Conservation (phyloP, 139 green algal genomes). For the Diplosphaera chodatii region DNA sequence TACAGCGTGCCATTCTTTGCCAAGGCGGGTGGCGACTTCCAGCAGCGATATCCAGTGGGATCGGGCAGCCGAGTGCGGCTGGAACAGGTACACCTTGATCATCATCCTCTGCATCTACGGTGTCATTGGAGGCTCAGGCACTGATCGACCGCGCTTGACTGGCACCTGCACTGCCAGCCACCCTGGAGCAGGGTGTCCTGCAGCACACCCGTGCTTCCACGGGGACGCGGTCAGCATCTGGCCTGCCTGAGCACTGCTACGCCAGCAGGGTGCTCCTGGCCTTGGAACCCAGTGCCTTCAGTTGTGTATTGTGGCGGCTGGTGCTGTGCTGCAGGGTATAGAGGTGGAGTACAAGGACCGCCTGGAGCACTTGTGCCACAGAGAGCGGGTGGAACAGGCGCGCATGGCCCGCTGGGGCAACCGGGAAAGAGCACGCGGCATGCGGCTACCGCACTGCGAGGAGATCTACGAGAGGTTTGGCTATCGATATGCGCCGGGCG, state of each 20-base stretch:
- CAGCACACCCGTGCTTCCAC: too few relatives aligned
- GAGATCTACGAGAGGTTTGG: constrained; percentile 11
- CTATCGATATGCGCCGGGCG: neutral
- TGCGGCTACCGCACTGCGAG: constrained; percentile 4
- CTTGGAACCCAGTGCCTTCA: too few relatives aligned
- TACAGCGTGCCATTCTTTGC: constrained; percentile 18
- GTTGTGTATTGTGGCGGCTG: too few relatives aligned
- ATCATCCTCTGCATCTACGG: too few relatives aligned
- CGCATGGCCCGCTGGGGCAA: constrained; percentile 13
- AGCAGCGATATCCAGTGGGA: constrained; percentile 4
- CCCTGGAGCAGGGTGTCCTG: neutral
- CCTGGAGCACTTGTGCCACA: constrained; percentile 16
- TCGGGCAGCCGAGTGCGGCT: neutral
- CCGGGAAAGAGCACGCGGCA: neutral
- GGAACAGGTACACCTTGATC: neutral
- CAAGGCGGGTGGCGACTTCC: constrained; percentile 14
- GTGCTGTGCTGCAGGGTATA: neutral
- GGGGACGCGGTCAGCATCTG: too few relatives aligned
- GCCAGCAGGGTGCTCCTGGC: too few relatives aligned
- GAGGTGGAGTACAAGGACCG: constrained; percentile 19
- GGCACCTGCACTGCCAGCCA: neutral
- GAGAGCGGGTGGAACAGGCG: constrained; percentile 12
- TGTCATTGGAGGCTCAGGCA: too few relatives aligned
- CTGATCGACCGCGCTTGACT: neutral
- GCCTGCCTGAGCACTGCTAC: too few relatives aligned